Percentiles rank a stretch among this genome's conserved stretches.
Evolutionary conservation across 2,329 filamentous ascomycete species (phyloP).

Genomic region (Venturia pyrina): DNA sequence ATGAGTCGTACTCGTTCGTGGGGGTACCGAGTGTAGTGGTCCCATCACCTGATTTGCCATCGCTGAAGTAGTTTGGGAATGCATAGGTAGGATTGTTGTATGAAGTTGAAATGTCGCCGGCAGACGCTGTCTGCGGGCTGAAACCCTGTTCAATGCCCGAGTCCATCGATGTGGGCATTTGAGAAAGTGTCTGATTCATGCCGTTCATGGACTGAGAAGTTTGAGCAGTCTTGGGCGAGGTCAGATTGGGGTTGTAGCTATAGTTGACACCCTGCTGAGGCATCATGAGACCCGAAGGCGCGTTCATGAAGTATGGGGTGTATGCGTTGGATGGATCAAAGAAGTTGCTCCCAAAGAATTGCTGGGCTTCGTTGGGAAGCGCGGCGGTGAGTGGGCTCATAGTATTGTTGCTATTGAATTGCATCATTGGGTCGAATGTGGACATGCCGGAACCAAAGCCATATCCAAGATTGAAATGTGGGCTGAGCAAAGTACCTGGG

Average conservation of each 20-base stretch:
- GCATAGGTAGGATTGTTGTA: background rate
- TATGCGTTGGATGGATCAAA: slow-evolving; percentile 2
- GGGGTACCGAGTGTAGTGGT: background rate
- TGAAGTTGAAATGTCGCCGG: background rate
- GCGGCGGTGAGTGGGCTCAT: slow-evolving; percentile 5
- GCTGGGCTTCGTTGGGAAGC: slow-evolving; percentile 7
- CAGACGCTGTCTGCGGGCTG: background rate
- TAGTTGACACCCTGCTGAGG: slow-evolving; percentile 5
- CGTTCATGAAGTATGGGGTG: slow-evolving; percentile 6
- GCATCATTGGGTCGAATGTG: slow-evolving; percentile 6
- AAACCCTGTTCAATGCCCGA: background rate
- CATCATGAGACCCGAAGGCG: background rate
- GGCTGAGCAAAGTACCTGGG: background rate
- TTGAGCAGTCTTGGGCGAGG: background rate
- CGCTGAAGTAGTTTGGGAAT: background rate
- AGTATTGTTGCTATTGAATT: background rate
- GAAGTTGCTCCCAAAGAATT: slow-evolving; percentile 5
- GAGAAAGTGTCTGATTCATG: slow-evolving; percentile 10
- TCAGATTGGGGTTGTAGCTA: slow-evolving; percentile 4
- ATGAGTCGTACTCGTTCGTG: background rate
- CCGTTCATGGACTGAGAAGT: slow-evolving; percentile 1
- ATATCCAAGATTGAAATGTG: background rate
- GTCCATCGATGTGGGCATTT: background rate
- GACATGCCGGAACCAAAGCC: background rate
- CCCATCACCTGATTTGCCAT: background rate